These are phyloP conservation scores for Penicillium sp. DNA, from an alignment of 2,329 filamentous ascomycete species.

Conservation along the genomic window DNA sequence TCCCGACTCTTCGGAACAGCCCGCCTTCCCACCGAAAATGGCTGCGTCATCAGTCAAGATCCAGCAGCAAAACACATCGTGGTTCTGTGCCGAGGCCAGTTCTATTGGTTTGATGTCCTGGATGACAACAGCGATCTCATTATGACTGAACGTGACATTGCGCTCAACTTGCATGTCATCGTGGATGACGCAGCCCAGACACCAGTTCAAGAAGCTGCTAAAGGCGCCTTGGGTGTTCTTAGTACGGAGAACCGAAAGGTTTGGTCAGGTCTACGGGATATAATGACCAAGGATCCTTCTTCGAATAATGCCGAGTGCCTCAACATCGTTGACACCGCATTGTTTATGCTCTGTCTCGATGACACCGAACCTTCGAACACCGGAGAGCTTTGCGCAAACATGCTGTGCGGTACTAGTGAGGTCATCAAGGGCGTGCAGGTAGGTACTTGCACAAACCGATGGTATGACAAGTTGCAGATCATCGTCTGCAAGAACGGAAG, in stretches of 20 bases:
- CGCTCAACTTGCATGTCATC: slow-evolving; percentile 87
- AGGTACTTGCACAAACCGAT: slow-evolving; percentile 95
- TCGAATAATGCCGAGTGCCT: slow-evolving; percentile 96
- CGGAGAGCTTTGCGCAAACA: slow-evolving; percentile 91
- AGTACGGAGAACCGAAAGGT: slow-evolving; percentile 96
- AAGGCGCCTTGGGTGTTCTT: slow-evolving; percentile 86
- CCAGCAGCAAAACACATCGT: slow-evolving; percentile 90
- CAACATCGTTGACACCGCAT: slow-evolving; percentile 89
- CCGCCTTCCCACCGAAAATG: slow-evolving; percentile 87
- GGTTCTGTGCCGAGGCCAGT: slow-evolving; percentile 89
- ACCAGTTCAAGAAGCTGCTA: slow-evolving; percentile 92
- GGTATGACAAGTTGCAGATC: slow-evolving; percentile 99
- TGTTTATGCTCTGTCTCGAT: slow-evolving; percentile 91
- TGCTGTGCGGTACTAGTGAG: slow-evolving; percentile 93
- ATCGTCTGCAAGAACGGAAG: slow-evolving; percentile 99
- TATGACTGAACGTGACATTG: slow-evolving; percentile 94
- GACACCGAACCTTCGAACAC: slow-evolving; percentile 81
- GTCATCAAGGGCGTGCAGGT: slow-evolving; percentile 93
- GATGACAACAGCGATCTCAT: slow-evolving; percentile 94
- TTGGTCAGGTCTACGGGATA: slow-evolving; percentile 88
- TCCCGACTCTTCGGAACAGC: slow-evolving; percentile 93
- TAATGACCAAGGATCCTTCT: slow-evolving; percentile 78
- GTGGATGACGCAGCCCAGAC: slow-evolving; percentile 86
- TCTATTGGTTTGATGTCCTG: slow-evolving; percentile 98
- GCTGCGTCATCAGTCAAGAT: slow-evolving; percentile 94